phyloP scores from a whole-genome alignment of 2,329 filamentous ascomycete genomes.

The Aplosporella prunicola region DNA sequence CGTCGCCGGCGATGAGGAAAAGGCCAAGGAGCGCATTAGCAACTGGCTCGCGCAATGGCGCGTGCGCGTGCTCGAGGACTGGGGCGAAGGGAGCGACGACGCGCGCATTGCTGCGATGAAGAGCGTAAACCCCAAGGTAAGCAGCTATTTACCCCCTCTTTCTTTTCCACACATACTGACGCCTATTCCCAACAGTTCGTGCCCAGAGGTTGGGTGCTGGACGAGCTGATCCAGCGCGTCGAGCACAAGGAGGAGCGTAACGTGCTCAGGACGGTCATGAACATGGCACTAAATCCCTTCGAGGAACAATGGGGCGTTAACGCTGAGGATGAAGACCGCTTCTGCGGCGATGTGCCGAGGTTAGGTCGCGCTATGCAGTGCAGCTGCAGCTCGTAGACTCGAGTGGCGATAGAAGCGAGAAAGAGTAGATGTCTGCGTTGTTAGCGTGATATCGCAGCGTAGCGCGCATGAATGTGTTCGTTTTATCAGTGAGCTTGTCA shows the following conservation, averaged over 20 bases:
- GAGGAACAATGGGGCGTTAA: constrained; percentile 64
- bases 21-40: constrained; percentile 57
- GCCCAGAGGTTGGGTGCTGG: constrained; percentile 81
- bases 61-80: constrained; percentile 63
- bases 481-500: too few species aligned
- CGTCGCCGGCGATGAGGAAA: constrained; percentile 46
- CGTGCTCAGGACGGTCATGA: constrained; percentile 67
- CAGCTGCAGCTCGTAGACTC: constrained; percentile 78
- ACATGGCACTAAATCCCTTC: constrained; percentile 77
- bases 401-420: too few species aligned
- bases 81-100: constrained; percentile 50
- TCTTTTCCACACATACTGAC: neutral
- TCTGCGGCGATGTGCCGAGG: constrained; percentile 76
- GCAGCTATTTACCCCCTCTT: constrained; percentile 4
- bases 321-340: constrained; percentile 66
- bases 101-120: constrained; percentile 68
- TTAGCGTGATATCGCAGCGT: too few species aligned
- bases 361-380: constrained; percentile 78
- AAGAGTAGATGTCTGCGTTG: too few species aligned
- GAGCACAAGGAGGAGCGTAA: constrained; percentile 75
- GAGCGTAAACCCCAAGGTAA: constrained; percentile 70
- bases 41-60: constrained; percentile 79
- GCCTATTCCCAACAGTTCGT: constrained; percentile 56
- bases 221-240: constrained; percentile 83
- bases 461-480: too few species aligned